Conservation (phyloP, 2,329 filamentous ascomycete genomes). For the Aphanoascus verrucosus region DNA sequence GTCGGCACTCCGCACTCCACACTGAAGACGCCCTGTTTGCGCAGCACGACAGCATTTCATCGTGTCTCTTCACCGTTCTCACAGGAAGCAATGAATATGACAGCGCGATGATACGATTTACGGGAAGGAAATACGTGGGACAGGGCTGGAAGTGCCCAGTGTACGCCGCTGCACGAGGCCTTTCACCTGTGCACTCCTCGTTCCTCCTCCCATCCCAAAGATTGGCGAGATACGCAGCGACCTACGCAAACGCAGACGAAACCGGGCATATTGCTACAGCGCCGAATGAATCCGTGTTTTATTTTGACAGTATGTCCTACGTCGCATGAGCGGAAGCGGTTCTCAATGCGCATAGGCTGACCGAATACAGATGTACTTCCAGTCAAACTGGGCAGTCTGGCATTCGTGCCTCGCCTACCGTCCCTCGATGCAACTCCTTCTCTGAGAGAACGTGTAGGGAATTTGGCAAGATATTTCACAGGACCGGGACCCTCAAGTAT, state of each 20-base stretch:
- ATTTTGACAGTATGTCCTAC: slow-evolving; percentile 66
- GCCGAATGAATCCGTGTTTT: slow-evolving; percentile 71
- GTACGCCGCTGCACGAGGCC: not conserved
- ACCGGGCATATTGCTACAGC: slow-evolving; percentile 68
- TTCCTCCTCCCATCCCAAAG: not conserved
- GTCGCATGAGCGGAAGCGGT: not conserved
- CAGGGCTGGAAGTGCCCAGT: not conserved
- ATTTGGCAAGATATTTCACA: slow-evolving; percentile 41
- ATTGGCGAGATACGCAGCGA: slow-evolving; percentile 2
- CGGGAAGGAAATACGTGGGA: slow-evolving; percentile 6
- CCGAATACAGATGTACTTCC: slow-evolving; percentile 63
- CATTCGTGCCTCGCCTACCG: slow-evolving; percentile 49
- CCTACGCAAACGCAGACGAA: slow-evolving; percentile 10
- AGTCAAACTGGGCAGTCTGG: slow-evolving; percentile 47
- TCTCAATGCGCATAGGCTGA: not conserved
- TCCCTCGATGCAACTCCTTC: slow-evolving; percentile 36
- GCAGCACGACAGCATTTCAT: not conserved
- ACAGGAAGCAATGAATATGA: not conserved
- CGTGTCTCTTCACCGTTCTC: not conserved
- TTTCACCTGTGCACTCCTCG: not conserved
- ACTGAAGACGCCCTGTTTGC: not conserved
- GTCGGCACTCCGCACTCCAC: not conserved
- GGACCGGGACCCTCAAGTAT: slow-evolving; percentile 48
- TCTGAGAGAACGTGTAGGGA: slow-evolving; percentile 39
- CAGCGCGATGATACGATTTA: slow-evolving; percentile 10